Conservation (phyloP, 1,284 basidiomycete species). For the Cutaneotrichosporon spelunceum region DNA sequence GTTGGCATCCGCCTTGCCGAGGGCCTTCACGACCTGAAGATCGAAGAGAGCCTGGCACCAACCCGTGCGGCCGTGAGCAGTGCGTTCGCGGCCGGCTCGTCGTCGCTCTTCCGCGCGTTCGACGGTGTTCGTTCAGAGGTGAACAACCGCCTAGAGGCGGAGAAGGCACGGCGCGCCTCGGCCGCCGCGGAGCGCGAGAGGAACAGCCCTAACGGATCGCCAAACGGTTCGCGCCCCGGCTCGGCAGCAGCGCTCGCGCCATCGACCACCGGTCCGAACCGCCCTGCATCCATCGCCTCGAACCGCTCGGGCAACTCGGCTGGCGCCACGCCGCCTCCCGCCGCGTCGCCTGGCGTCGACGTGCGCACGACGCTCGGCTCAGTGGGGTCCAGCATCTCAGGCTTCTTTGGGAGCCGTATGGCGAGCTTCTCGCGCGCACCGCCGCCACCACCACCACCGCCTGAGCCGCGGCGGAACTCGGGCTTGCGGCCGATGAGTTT, state of each 20-base stretch:
- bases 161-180: slow-evolving; percentile 19
- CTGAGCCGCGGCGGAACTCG: background rate
- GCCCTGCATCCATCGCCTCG: background rate
- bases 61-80: slow-evolving; percentile 79
- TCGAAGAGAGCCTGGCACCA: slow-evolving; percentile 84
- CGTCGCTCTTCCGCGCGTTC: slow-evolving; percentile 80
- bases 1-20: slow-evolving; percentile 78
- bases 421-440: background rate
- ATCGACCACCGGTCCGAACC: background rate
- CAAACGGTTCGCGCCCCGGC: background rate
- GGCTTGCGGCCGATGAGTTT: slow-evolving; percentile 13
- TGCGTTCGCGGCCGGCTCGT: slow-evolving; percentile 68
- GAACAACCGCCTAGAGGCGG: slow-evolving; percentile 34
- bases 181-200: slow-evolving; percentile 7
- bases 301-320: background rate
- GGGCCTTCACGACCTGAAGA: slow-evolving; percentile 82
- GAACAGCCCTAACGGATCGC: slow-evolving; percentile 1
- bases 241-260: background rate
- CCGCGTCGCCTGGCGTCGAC: background rate
- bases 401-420: slow-evolving; percentile 10
- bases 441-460: background rate
- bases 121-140: slow-evolving; percentile 66
- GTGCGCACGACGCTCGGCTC: slow-evolving; percentile 2
- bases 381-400: background rate
- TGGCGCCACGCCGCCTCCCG: background rate